Percentiles rank a stretch among this genome's conserved stretches.
Conservation (phyloP, 2,329 filamentous ascomycete species). For the Podosphaera fusca region DNA sequence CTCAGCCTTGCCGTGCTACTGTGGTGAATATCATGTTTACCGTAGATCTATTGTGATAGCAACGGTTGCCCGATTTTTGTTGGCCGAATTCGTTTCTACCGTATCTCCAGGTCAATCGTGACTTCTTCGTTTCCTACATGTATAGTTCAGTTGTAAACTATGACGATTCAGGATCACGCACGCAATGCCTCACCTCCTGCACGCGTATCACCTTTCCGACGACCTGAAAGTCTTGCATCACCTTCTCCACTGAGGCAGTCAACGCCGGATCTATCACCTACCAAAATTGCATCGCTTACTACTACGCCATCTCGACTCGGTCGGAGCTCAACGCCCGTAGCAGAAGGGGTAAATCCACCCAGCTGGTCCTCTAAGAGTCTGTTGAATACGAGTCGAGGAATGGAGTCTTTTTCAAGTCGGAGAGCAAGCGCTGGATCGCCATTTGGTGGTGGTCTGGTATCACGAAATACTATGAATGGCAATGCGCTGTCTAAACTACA, state of each 20-base stretch:
- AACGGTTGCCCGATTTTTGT: no score
- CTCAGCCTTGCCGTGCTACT: no score
- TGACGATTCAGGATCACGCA: neutral
- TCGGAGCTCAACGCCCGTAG: constrained; percentile 20
- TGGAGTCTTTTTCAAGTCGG: constrained; percentile 15
- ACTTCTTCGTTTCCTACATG: no score
- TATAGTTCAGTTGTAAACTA: neutral
- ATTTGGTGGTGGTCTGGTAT: constrained; percentile 12
- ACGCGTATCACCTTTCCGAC: constrained; percentile 40
- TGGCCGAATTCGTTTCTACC: no score
- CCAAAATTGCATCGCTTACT: constrained; percentile 19
- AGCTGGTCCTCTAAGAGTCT: constrained; percentile 15
- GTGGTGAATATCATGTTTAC: no score
- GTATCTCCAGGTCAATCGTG: no score
- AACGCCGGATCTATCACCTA: constrained; percentile 33
- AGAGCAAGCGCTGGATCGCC: constrained; percentile 10
- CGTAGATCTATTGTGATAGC: no score
- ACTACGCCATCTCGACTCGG: constrained; percentile 22
- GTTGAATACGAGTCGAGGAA: constrained; percentile 15
- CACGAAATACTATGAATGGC: constrained; percentile 7
- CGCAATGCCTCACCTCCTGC: constrained; percentile 23
- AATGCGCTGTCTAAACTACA: constrained; percentile 51
- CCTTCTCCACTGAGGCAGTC: constrained; percentile 42
- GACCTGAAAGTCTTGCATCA: constrained; percentile 38
- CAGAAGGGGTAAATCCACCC: constrained; percentile 5